Conservation (phyloP, 192 early-diverging fungal genomes). For the Umbelopsis sp. region DNA sequence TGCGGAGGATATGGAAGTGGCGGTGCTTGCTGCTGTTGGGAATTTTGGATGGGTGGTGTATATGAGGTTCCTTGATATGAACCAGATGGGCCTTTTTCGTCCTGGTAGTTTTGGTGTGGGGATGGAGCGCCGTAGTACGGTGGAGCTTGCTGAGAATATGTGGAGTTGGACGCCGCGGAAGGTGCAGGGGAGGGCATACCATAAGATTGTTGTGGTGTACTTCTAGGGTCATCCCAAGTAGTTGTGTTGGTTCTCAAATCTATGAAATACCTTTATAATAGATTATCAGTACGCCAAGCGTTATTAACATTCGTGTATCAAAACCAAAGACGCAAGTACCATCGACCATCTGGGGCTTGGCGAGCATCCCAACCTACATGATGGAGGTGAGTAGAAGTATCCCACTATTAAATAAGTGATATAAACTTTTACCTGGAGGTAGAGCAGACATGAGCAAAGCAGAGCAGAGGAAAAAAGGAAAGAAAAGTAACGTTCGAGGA, state of each 20-base stretch:
- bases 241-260: conserved; percentile 12
- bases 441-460: conserved; percentile 1
- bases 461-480: neutral
- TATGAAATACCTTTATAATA: neutral
- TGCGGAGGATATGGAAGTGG: neutral
- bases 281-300: neutral
- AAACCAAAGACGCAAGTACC: too few species aligned
- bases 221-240: neutral
- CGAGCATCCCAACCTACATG: conserved; percentile 3
- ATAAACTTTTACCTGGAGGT: neutral
- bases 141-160: neutral
- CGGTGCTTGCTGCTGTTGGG: neutral
- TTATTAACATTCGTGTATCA: neutral
- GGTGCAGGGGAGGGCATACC: neutral
- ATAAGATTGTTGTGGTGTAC: neutral
- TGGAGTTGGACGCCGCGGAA: neutral
- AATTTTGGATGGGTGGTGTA: neutral
- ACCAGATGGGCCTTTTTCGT: neutral
- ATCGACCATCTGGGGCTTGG: conserved; percentile 13
- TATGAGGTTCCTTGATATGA: conserved; percentile 1
- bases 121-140: neutral
- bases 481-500: neutral
- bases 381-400: neutral
- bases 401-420: neutral
- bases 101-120: neutral